Evolutionary conservation across 2,329 filamentous ascomycete genomes (phyloP).

Genomic region (Calonectria leucothoes): DNA sequence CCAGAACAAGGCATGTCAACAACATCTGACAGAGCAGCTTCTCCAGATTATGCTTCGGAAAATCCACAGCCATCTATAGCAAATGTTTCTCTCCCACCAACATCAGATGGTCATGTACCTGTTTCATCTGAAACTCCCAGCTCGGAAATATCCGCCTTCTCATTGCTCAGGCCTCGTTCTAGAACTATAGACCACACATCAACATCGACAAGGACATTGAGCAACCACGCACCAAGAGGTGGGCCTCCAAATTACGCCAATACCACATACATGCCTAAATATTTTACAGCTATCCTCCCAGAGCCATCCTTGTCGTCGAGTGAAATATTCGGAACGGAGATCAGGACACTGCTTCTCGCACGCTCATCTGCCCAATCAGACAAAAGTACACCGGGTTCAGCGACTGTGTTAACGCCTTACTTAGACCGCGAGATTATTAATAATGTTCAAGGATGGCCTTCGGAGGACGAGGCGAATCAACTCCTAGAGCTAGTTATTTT

Average conservation of each 20-base stretch:
- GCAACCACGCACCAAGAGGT: slow-evolving; percentile 9
- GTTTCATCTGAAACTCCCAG: slow-evolving; percentile 3
- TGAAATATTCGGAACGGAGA: slow-evolving; percentile 28
- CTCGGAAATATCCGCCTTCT: slow-evolving; percentile 22
- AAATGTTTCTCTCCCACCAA: neutral
- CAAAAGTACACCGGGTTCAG: slow-evolving; percentile 12
- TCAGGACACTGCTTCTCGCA: slow-evolving; percentile 17
- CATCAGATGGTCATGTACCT: neutral
- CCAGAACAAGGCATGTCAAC: neutral
- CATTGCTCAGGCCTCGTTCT: slow-evolving; percentile 13
- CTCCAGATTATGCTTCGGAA: neutral
- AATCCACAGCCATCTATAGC: neutral
- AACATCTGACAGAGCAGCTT: neutral
- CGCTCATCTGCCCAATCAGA: slow-evolving; percentile 14
- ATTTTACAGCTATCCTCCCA: slow-evolving; percentile 6
- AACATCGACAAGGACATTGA: neutral
- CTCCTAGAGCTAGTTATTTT: slow-evolving; percentile 25
- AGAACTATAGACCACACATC: neutral
- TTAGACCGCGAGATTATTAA: slow-evolving; percentile 19
- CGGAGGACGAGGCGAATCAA: slow-evolving; percentile 28
- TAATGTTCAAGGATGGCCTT: slow-evolving; percentile 24
- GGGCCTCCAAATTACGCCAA: neutral
- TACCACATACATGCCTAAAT: neutral
- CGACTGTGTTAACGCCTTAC: slow-evolving; percentile 3
- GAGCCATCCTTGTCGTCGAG: slow-evolving; percentile 26